These are phyloP conservation scores for Umbelopsis sp. DNA, from an alignment of 192 early-diverging fungal genomes.

Conservation along the genomic window DNA sequence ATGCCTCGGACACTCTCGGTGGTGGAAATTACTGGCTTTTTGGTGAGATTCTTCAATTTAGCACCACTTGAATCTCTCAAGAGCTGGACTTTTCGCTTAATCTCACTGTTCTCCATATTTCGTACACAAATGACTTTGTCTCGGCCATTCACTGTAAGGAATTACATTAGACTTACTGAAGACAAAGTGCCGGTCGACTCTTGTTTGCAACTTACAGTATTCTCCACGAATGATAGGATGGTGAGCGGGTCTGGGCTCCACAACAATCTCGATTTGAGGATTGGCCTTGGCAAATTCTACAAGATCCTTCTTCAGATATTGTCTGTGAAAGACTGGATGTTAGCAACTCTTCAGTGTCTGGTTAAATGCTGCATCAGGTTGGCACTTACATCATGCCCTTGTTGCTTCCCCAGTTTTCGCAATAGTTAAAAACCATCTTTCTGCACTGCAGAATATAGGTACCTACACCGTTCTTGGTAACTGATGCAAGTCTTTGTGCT, in stretches of 20 bases:
- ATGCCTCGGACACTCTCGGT: slow-evolving; percentile 81
- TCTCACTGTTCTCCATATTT: slow-evolving; percentile 61
- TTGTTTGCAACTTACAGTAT: slow-evolving; percentile 54
- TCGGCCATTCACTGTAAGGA: slow-evolving; percentile 54
- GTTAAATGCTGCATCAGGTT: background rate
- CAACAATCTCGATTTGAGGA: slow-evolving; percentile 79
- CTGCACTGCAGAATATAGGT: slow-evolving; percentile 76
- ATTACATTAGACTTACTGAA: background rate
- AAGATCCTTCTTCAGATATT: slow-evolving; percentile 69
- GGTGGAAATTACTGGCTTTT: slow-evolving; percentile 75
- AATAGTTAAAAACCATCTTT: slow-evolving; percentile 81
- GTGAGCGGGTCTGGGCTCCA: slow-evolving; percentile 70
- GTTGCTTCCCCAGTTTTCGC: slow-evolving; percentile 81
- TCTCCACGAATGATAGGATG: slow-evolving; percentile 75
- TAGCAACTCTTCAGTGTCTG: background rate
- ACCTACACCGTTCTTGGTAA: slow-evolving; percentile 71
- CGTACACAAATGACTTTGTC: slow-evolving; percentile 70
- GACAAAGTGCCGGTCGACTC: no score
- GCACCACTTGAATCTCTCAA: slow-evolving; percentile 69
- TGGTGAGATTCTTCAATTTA: slow-evolving; percentile 60
- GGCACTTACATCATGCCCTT: slow-evolving; percentile 66
- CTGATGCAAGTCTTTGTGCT: slow-evolving; percentile 20
- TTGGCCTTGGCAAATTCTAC: slow-evolving; percentile 65
- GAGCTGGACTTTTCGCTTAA: slow-evolving; percentile 61
- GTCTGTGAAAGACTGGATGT: slow-evolving; percentile 32